These are phyloP conservation scores for Cladosporium sp. DNA, from an alignment of 2,329 filamentous ascomycete genomes.

Conservation along the genomic window DNA sequence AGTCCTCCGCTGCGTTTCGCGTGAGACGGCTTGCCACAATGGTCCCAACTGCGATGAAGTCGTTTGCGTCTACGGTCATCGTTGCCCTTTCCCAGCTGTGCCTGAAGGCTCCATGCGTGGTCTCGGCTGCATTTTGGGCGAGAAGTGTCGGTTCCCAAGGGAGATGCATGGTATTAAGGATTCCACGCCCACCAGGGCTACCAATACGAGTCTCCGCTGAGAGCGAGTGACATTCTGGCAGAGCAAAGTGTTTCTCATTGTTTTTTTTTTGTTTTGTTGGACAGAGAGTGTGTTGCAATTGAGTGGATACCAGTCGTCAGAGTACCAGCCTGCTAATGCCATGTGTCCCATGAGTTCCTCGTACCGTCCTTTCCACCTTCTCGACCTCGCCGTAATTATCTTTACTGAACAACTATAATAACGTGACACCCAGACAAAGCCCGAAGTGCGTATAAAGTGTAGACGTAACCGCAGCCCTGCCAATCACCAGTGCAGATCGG, in stretches of 20 bases:
- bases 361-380: too few relatives aligned
- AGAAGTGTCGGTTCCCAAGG: slow-evolving; percentile 54
- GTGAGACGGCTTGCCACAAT: slow-evolving; percentile 59
- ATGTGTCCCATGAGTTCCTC: too few relatives aligned
- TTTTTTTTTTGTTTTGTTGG: too few relatives aligned
- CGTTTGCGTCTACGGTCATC: slow-evolving; percentile 62
- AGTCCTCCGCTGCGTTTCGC: slow-evolving; percentile 55
- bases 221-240: too few relatives aligned
- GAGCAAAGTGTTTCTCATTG: too few relatives aligned
- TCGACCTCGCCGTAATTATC: too few relatives aligned
- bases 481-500: not conserved
- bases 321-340: too few relatives aligned
- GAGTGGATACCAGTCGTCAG: too few relatives aligned
- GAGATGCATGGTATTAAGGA: slow-evolving; percentile 56
- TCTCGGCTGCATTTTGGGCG: slow-evolving; percentile 55
- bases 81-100: slow-evolving; percentile 50
- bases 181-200: slow-evolving; percentile 19
- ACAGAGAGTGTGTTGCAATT: too few relatives aligned
- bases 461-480: not conserved
- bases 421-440: too few relatives aligned
- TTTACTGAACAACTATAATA: too few relatives aligned
- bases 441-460: too few relatives aligned
- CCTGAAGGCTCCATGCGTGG: slow-evolving; percentile 42
- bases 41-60: slow-evolving; percentile 55
- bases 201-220: not conserved